Percentiles rank a stretch among this genome's conserved stretches.
Conservation (phyloP, 2,329 filamentous ascomycete genomes). For the Calonectria pseudoreteaudii region DNA sequence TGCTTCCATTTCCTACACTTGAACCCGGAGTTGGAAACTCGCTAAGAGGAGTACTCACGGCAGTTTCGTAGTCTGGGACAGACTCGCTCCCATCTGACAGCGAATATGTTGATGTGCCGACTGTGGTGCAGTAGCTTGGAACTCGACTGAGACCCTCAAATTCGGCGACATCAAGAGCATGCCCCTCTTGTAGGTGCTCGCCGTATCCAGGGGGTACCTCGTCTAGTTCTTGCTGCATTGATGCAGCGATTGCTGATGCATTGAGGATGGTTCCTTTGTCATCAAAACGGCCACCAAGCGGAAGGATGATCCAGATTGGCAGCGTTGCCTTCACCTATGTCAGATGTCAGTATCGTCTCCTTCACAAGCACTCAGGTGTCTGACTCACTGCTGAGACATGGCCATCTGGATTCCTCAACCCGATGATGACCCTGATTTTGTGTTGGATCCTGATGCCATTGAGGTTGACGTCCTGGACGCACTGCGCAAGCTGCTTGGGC, state of each 20-base stretch:
- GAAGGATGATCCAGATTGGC: constrained; percentile 93
- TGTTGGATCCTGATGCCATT: constrained; percentile 91
- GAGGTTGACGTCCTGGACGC: constrained; percentile 88
- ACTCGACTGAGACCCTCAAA: not conserved
- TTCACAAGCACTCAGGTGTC: rapidly evolving
- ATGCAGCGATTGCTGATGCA: not conserved
- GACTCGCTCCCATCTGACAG: not conserved
- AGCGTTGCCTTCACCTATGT: constrained; percentile 83
- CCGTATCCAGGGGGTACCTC: not conserved
- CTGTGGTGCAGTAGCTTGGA: not conserved
- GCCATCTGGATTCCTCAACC: constrained; percentile 91
- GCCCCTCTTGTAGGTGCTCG: not conserved
- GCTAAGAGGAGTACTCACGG: not conserved
- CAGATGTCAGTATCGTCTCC: not conserved
- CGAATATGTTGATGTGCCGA: not conserved
- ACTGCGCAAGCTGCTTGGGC: constrained; percentile 82
- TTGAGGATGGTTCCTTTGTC: constrained; percentile 79
- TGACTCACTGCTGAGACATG: constrained; percentile 83
- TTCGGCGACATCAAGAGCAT: not conserved
- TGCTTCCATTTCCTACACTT: not conserved
- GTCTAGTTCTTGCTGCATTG: not conserved
- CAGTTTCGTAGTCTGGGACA: not conserved
- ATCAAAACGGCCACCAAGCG: constrained; percentile 87
- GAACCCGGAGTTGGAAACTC: not conserved
- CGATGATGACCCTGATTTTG: constrained; percentile 89